Evolutionary conservation across 257 asterid genomes (phyloP), one percentile per base, ranked within the genome.

Genomic region (Apocynum venetum): DNA sequence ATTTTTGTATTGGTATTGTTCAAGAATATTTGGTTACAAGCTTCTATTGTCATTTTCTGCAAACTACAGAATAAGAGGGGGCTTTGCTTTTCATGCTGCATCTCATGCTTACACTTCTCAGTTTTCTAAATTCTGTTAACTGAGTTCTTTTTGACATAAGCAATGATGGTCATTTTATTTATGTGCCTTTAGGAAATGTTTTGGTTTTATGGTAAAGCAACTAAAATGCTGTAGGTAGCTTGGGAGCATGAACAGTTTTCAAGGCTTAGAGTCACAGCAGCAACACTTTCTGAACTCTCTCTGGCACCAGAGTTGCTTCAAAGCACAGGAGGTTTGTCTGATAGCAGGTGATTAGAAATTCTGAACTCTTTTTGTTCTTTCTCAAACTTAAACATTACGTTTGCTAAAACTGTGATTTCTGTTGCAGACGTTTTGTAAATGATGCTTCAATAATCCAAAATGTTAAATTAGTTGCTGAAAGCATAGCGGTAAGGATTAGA

Each of bases 221-320:
- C 81, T 84, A 70, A 74, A 67, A 57, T 77, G 75, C 75, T 89
- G 77, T 87, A 96, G 99, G 97, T 96, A 74, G 97, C 99, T 47
- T 96, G 99, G 99, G 99, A 96, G 93, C 99, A 96, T 56, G 99
- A 96, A 74, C 99, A 96, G 76, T 96, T 96, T 82, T 96, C 99
- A 41, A 93, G 94, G 84, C 80, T 86, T 84, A 86, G 97, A 86
- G 89, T 93, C 47, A 96, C 98, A 67, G 99, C 99, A 38, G 99
- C 94, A 74, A 93, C 99, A 25, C 85, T 96, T 75, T 96, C 99
- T 13, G 83, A 80, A 79, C 92, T 86, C 76, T 87, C 97, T 76
- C 82, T 84, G 59, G 96, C 99, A 67, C 98, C 99, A 81, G 99
- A 89, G 76, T 86, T 93, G 80, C 91, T 96, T 74, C 94, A 93